Base-by-base conservation (phyloP, 176 grass and related monocot species). In the Rhipidocladum racemiflorum region DNA sequence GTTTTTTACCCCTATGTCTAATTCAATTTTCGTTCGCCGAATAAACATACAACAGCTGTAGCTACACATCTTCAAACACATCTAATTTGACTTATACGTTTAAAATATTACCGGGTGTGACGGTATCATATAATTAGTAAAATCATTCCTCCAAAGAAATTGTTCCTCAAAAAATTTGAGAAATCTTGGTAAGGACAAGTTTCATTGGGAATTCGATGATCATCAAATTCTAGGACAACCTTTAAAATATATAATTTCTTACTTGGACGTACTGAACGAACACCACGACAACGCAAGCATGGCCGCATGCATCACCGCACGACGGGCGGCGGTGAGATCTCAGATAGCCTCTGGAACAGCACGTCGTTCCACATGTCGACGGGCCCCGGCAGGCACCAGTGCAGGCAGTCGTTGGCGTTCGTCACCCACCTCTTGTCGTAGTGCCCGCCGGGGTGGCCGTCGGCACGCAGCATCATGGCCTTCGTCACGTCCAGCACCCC, bases 381-480 rank as follows among this genome's bases (percentile, higher is more conserved):
- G 3, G 94, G 91, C 1, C 89, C 89, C 0, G 91, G 94, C 76
- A 94, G 38, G 85, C 94, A 97, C 94, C 88, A 89, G 71, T 97
- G 94, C 28, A 94, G 46, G 72, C 91, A 97, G 81, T 97, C 91
- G 60, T 74, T 94, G 69, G 68, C 85, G 76, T 92, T 92, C 65
- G 73, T 66, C 15, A 44, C 68, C 91, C 83, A 88, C 50, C 70
- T 64, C 82, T 77, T 88, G 55, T 87, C 73, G 87, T 85, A 91
- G 70, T 89, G 76, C 39, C 23, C 59, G 49, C 88, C 94, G 0
- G 92, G 94, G 77, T 97, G 94, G 10, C 83, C 94, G 28, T 97
- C 94, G 36, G 90, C 94, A 54, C 94, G 87, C 68, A 94, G 66
- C 94, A 97, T 97, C 94, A 89, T 97, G 32, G 96, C 91, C 72